phyloP scores from a whole-genome alignment of 352 stramenopile species.

The Globisporangium uncinulatum region DNA sequence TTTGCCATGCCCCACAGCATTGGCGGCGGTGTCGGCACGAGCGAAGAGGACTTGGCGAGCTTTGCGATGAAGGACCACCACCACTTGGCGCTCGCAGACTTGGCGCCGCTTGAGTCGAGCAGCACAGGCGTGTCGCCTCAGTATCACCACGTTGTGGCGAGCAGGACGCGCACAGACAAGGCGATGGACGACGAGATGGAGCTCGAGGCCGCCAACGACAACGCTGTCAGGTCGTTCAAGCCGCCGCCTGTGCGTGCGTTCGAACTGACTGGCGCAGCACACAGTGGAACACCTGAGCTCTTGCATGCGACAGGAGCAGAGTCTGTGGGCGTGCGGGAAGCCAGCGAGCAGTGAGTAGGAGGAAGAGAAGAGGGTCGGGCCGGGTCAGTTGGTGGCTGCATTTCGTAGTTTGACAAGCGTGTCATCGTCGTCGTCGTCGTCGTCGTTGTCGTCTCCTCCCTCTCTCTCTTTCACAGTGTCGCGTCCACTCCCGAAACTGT shows the following conservation, averaged over 20 bases:
- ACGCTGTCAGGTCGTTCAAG: no score
- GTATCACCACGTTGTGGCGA: no score
- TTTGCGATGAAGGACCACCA: conserved; percentile 6
- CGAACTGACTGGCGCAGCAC: no score
- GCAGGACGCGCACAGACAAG: no score
- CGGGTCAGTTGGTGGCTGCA: background rate
- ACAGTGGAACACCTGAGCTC: no score
- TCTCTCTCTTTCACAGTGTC: background rate
- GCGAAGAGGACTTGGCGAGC: conserved; percentile 8
- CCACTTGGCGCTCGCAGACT: background rate
- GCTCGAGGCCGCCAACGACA: no score
- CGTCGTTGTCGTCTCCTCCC: background rate
- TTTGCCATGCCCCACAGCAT: conserved; percentile 3
- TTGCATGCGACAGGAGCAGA: no score
- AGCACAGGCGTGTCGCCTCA: background rate
- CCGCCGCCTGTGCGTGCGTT: no score
- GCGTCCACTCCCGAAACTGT: background rate
- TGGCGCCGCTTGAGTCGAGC: background rate
- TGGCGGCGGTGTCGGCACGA: background rate
- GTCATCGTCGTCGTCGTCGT: background rate
- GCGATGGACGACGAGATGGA: no score
- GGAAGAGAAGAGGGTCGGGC: no score
- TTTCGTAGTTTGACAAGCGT: background rate
- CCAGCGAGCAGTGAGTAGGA: no score
- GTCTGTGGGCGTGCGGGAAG: no score